Evolutionary conservation across 768 basidiomycete species (phyloP).

Genomic region (Leccinum rimulosum): DNA sequence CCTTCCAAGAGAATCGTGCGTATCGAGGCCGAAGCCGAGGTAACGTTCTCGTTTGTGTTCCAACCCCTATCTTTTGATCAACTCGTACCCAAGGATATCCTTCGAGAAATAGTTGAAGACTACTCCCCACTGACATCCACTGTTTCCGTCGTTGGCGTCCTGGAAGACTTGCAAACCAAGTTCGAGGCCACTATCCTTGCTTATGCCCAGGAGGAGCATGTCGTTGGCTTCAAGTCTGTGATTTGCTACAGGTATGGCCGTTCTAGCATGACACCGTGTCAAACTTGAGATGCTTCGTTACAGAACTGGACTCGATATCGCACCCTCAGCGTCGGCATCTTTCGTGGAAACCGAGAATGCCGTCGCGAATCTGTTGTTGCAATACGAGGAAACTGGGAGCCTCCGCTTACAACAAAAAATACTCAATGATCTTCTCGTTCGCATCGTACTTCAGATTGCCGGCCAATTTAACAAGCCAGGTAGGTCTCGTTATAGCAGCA

Average conservation of each 20-base stretch:
- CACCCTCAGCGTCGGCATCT: constrained; percentile 24
- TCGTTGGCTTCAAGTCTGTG: constrained; percentile 74
- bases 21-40: constrained; percentile 73
- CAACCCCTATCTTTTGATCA: constrained; percentile 7
- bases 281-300: neutral
- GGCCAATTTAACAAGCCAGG: constrained; percentile 58
- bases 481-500: constrained; percentile 22
- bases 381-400: constrained; percentile 35
- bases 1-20: constrained; percentile 62
- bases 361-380: constrained; percentile 32
- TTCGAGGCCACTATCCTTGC: constrained; percentile 38
- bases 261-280: neutral
- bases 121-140: constrained; percentile 13
- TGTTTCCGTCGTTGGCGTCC: constrained; percentile 3
- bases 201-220: constrained; percentile 43
- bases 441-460: constrained; percentile 51
- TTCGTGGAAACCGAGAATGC: constrained; percentile 30
- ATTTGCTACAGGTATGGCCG: constrained; percentile 53
- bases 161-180: constrained; percentile 31
- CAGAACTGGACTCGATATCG: constrained; percentile 65
- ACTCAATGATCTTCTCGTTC: constrained; percentile 67
- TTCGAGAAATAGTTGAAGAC: constrained; percentile 23
- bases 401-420: constrained; percentile 59
- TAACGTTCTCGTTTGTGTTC: constrained; percentile 22
- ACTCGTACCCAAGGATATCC: constrained; percentile 5